Evolutionary conservation across 352 stramenopile genomes (phyloP).

Genomic region (Thalassiosira pacifica): DNA sequence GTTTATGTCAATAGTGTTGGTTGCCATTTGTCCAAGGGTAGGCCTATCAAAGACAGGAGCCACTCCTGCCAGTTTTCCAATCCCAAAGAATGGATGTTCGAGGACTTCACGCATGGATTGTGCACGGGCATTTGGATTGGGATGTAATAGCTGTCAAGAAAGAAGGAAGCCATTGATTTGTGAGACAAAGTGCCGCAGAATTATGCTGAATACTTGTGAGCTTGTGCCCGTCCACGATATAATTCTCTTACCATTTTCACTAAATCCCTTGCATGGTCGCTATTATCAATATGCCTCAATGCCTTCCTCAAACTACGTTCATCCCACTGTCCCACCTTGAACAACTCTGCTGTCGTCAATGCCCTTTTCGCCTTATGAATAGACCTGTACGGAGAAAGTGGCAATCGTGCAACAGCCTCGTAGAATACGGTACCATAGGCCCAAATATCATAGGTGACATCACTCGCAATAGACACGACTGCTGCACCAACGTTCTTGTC

Average conservation of each 20-base stretch:
- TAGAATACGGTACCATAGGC: conserved; percentile 85
- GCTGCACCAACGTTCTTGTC: conserved; percentile 80
- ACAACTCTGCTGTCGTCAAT: conserved; percentile 79
- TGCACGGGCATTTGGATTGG: conserved; percentile 75
- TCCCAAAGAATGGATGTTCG: conserved; percentile 83
- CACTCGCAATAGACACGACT: conserved; percentile 77
- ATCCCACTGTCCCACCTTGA: conserved; percentile 87
- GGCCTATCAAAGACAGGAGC: conserved; percentile 47
- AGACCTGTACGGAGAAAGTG: conserved; percentile 81
- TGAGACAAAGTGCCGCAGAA: neutral
- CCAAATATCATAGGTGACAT: conserved; percentile 87
- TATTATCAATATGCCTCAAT: conserved; percentile 69
- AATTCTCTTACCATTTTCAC: conserved; percentile 70
- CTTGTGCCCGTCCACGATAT: too few species aligned
- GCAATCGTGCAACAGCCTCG: conserved; percentile 82
- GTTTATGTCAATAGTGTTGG: conserved; percentile 54
- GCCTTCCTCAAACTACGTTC: conserved; percentile 82
- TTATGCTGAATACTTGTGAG: neutral
- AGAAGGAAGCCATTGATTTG: conserved; percentile 6
- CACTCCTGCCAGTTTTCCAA: conserved; percentile 46
- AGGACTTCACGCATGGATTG: conserved; percentile 84
- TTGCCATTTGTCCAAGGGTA: conserved; percentile 9
- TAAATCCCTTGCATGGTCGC: conserved; percentile 74
- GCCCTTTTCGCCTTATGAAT: conserved; percentile 81
- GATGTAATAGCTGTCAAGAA: conserved; percentile 71